Percentiles rank a stretch among this genome's conserved stretches.
These are phyloP conservation scores for Barnettozyma californica DNA, from an alignment of 805 yeast species.

Conservation along the genomic window DNA sequence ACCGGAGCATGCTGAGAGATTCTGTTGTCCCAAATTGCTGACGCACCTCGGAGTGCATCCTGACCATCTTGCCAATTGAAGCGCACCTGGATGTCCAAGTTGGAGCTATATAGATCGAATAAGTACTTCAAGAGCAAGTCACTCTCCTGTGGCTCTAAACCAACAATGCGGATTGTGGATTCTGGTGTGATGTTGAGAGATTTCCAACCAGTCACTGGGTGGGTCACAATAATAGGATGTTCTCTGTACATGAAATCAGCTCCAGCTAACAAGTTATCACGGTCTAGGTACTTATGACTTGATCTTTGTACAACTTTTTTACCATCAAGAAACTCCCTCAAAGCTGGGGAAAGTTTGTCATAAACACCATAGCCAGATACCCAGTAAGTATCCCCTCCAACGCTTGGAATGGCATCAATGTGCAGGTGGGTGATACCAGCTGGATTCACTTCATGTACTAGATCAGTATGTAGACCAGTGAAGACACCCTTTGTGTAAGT, in stretches of 20 bases:
- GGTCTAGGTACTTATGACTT: slow-evolving; percentile 34
- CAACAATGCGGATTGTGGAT: slow-evolving; percentile 44
- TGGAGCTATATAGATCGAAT: slow-evolving; percentile 38
- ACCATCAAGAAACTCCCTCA: slow-evolving; percentile 47
- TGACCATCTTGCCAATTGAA: slow-evolving; percentile 40
- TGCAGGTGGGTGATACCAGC: slow-evolving; percentile 51
- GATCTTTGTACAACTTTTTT: slow-evolving; percentile 41
- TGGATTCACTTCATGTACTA: slow-evolving; percentile 51
- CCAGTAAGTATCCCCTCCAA: slow-evolving; percentile 57
- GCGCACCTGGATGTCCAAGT: slow-evolving; percentile 51
- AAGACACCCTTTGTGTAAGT: slow-evolving; percentile 19
- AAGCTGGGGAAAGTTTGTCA: slow-evolving; percentile 47
- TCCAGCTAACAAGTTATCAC: slow-evolving; percentile 40
- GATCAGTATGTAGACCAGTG: slow-evolving; percentile 41
- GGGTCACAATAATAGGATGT: slow-evolving; percentile 55
- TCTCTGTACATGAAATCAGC: slow-evolving; percentile 42
- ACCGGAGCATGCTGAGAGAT: slow-evolving; percentile 48
- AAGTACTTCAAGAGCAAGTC: slow-evolving; percentile 40
- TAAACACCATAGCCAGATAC: slow-evolving; percentile 54
- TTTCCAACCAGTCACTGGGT: slow-evolving; percentile 62
- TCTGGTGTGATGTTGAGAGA: slow-evolving; percentile 45
- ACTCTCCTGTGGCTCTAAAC: slow-evolving; percentile 44
- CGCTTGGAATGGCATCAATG: slow-evolving; percentile 41
- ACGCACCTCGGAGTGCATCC: slow-evolving; percentile 36
- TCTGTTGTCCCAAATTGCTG: slow-evolving; percentile 60